These are phyloP conservation scores for Volvox carteri DNA, from an alignment of 163 green algal genomes.

Conservation along the genomic window DNA sequence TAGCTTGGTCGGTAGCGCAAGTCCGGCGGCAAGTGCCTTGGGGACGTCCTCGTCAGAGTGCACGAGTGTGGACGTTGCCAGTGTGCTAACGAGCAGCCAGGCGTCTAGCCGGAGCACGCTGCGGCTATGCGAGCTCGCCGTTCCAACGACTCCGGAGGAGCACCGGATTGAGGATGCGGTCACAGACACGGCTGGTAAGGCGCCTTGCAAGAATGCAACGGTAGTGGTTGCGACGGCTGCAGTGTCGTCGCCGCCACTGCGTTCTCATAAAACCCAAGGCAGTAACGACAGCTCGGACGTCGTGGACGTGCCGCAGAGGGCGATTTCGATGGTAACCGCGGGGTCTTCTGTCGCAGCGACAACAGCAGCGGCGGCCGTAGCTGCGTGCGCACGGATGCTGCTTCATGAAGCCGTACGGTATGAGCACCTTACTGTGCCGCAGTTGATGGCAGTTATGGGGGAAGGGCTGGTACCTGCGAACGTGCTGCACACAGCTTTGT, in stretches of 20 bases:
- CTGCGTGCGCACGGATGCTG: not conserved
- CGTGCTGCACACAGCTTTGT: constrained; percentile 17
- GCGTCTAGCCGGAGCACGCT: constrained; percentile 5
- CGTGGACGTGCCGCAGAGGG: not conserved
- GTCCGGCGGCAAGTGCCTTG: not conserved
- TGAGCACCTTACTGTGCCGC: constrained; percentile 41
- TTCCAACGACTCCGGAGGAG: not conserved
- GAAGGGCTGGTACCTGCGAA: constrained; percentile 9
- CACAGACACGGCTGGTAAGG: too few relatives aligned
- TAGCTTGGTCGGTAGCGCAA: too few relatives aligned
- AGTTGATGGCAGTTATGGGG: constrained; percentile 31
- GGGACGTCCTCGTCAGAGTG: not conserved
- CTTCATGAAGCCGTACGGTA: constrained; percentile 31
- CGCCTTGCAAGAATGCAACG: too few relatives aligned
- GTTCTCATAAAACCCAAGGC: not conserved
- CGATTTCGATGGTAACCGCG: not conserved
- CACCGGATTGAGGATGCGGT: not conserved
- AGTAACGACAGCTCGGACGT: not conserved
- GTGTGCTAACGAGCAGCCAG: constrained; percentile 1
- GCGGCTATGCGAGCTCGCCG: not conserved
- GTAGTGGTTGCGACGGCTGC: not conserved
- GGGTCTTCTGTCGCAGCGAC: not conserved
- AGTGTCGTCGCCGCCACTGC: not conserved
- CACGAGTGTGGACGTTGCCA: not conserved
- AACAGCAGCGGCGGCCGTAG: not conserved